A percentile compares a stretch with the other conserved stretches of the same genome.
phyloP scores from a whole-genome alignment of 2,329 filamentous ascomycete genomes.

The Coleophoma crateriformis region DNA sequence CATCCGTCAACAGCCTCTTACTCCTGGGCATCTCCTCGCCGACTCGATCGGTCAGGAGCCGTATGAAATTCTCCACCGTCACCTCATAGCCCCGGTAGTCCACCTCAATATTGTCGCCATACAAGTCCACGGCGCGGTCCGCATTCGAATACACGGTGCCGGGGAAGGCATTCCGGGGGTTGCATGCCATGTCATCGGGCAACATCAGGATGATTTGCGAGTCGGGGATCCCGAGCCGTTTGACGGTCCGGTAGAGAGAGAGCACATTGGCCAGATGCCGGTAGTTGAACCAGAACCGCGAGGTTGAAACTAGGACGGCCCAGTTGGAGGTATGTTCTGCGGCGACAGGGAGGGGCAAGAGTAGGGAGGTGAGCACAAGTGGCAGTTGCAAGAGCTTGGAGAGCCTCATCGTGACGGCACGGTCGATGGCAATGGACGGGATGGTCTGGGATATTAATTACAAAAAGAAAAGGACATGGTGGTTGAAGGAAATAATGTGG shows the following conservation, averaged over 20 bases:
- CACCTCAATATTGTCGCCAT: slow-evolving; percentile 98
- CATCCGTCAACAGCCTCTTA: slow-evolving; percentile 90
- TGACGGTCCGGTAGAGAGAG: slow-evolving; percentile 95
- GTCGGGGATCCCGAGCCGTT: slow-evolving; percentile 94
- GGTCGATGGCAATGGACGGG: no score
- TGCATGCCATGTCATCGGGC: slow-evolving; percentile 99
- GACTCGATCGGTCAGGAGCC: slow-evolving; percentile 87
- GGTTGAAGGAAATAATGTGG: no score
- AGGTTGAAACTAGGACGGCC: slow-evolving; percentile 98
- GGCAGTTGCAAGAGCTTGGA: slow-evolving; percentile 31
- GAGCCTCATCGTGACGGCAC: slow-evolving; percentile 41
- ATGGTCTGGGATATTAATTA: no score
- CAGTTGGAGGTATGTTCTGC: slow-evolving; percentile 95
- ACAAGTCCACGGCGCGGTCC: slow-evolving; percentile 89
- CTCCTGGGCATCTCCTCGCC: slow-evolving; percentile 92
- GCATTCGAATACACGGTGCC: slow-evolving; percentile 98
- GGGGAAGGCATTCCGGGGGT: slow-evolving; percentile 95
- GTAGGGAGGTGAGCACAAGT: slow-evolving; percentile 40
- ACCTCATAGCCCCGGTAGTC: slow-evolving; percentile 98
- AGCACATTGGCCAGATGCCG: slow-evolving; percentile 96
- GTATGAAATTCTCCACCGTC: slow-evolving; percentile 97
- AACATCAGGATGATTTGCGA: slow-evolving; percentile 99
- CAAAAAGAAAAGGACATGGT: no score
- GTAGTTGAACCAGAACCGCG: slow-evolving; percentile 99
- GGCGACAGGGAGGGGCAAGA: slow-evolving; percentile 32